These are phyloP conservation scores for Davidsoniella virescens DNA, from an alignment of 2,329 filamentous ascomycete genomes.

Conservation along the genomic window DNA sequence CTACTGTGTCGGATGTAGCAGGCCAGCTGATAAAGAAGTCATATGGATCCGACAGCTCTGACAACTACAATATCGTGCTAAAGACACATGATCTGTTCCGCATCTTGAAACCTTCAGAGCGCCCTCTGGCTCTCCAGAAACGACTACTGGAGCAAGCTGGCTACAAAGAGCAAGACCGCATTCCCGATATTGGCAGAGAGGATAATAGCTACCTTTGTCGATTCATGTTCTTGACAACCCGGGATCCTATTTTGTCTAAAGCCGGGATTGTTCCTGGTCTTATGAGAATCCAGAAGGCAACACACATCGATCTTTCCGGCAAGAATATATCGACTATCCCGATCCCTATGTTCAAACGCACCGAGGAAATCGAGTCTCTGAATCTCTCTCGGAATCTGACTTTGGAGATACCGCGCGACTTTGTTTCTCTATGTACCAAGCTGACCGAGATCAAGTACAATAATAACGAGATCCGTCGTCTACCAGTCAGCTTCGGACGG, in stretches of 20 bases:
- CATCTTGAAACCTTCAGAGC: slow-evolving; percentile 61
- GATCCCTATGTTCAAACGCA: slow-evolving; percentile 81
- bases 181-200: slow-evolving; percentile 88
- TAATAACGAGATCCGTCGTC: slow-evolving; percentile 76
- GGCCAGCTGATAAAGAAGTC: slow-evolving; percentile 89
- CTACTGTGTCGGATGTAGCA: slow-evolving; percentile 74
- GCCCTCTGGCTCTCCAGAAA: slow-evolving; percentile 84
- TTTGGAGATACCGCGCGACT: slow-evolving; percentile 85
- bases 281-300: slow-evolving; percentile 75
- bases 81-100: slow-evolving; percentile 81
- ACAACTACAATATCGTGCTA: slow-evolving; percentile 92
- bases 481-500: slow-evolving; percentile 70
- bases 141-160: slow-evolving; percentile 78
- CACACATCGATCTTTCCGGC: slow-evolving; percentile 79
- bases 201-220: slow-evolving; percentile 95
- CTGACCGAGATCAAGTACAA: slow-evolving; percentile 90
- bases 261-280: slow-evolving; percentile 66
- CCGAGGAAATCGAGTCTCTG: slow-evolving; percentile 80
- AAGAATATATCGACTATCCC: slow-evolving; percentile 89
- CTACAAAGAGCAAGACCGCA: slow-evolving; percentile 68
- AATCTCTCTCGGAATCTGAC: slow-evolving; percentile 89
- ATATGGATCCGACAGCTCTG: slow-evolving; percentile 72
- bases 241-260: slow-evolving; percentile 36
- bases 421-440: slow-evolving; percentile 83
- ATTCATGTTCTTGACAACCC: slow-evolving; percentile 72